Conservation (phyloP, 2,329 filamentous ascomycete genomes). For the Nemania sp. region DNA sequence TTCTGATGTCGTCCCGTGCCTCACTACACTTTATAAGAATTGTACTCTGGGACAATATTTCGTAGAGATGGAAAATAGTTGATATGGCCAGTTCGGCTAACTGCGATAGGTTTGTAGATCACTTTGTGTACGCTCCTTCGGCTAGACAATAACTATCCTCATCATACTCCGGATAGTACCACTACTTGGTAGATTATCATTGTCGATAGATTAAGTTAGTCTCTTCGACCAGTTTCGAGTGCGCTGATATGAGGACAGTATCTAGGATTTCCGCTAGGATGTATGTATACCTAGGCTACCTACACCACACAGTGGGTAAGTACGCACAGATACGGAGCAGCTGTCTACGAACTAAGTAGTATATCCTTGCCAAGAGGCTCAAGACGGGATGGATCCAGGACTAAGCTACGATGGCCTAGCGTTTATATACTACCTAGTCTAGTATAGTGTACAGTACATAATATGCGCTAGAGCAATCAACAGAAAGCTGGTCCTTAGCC, state of each 20-base stretch:
- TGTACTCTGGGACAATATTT: too few relatives aligned
- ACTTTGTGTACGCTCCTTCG: too few relatives aligned
- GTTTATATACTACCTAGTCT: not conserved
- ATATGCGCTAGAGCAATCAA: not conserved
- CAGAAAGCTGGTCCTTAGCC: slow-evolving; percentile 26
- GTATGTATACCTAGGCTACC: too few relatives aligned
- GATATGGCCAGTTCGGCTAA: too few relatives aligned
- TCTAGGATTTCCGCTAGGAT: too few relatives aligned
- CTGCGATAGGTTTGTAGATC: too few relatives aligned
- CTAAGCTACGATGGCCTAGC: not conserved
- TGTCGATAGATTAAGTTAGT: too few relatives aligned
- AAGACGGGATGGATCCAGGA: slow-evolving; percentile 4
- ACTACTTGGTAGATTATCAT: too few relatives aligned
- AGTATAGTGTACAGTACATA: not conserved
- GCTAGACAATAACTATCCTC: too few relatives aligned
- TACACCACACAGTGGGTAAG: not conserved
- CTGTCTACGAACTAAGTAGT: slow-evolving; percentile 15
- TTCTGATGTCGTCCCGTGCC: not conserved
- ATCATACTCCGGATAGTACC: too few relatives aligned
- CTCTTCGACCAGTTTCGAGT: not conserved
- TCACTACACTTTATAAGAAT: too few relatives aligned
- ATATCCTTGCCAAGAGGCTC: slow-evolving; percentile 11
- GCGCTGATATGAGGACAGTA: not conserved
- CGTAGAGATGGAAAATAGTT: too few relatives aligned
- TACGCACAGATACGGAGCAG: not conserved